These are phyloP conservation scores for Apiospora pterosperma DNA, from an alignment of 2,329 filamentous ascomycete genomes.

Conservation along the genomic window DNA sequence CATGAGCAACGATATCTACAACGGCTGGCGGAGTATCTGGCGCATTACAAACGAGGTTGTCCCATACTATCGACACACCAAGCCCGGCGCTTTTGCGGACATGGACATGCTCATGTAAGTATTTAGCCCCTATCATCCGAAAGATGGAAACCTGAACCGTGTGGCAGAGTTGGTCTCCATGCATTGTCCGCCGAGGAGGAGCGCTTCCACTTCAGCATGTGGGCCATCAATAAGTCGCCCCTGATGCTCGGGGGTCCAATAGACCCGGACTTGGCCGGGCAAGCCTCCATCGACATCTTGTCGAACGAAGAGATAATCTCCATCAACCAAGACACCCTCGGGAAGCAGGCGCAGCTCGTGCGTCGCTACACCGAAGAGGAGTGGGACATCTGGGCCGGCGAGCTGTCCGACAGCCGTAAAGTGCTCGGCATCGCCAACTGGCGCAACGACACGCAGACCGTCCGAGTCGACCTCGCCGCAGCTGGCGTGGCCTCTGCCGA, in stretches of 20 bases:
- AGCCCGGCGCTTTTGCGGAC: conserved; percentile 45
- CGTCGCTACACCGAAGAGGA: conserved; percentile 44
- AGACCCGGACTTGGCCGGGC: conserved; percentile 32
- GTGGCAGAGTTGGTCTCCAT: conserved; percentile 40
- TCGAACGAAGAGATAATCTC: conserved; percentile 52
- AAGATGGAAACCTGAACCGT: not conserved
- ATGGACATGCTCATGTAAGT: conserved; percentile 49
- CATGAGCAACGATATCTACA: conserved; percentile 52
- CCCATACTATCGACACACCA: conserved; percentile 41
- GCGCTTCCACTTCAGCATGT: conserved; percentile 49
- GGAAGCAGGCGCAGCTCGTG: conserved; percentile 46
- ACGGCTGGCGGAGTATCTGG: conserved; percentile 47
- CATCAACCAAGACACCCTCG: conserved; percentile 55
- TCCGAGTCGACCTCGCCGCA: conserved; percentile 39
- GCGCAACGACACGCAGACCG: conserved; percentile 38
- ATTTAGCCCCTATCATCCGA: not conserved
- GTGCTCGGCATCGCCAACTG: conserved; percentile 49
- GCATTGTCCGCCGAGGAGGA: conserved; percentile 44
- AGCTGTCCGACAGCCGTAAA: conserved; percentile 37
- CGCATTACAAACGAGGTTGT: conserved; percentile 50
- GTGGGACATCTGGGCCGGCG: conserved; percentile 50
- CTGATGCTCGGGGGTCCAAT: conserved; percentile 44
- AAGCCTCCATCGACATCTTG: conserved; percentile 38
- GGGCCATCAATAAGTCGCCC: conserved; percentile 50
- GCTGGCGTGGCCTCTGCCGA: conserved; percentile 37